Conservation (phyloP, 495 filamentous ascomycete species). For the Talaromyces stipitatus region DNA sequence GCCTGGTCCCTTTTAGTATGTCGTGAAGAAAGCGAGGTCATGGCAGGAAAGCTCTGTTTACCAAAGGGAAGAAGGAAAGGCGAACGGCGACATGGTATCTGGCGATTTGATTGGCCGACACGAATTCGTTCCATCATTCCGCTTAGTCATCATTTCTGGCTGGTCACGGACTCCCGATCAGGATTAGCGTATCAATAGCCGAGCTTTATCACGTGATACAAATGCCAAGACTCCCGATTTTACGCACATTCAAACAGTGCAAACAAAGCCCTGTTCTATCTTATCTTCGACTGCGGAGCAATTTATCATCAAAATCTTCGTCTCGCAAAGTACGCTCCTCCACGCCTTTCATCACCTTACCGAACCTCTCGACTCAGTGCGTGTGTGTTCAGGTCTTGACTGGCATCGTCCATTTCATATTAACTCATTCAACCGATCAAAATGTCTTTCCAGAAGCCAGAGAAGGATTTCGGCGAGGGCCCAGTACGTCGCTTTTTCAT, state of each 20-base stretch:
- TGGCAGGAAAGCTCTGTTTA: background rate
- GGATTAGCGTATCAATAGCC: background rate
- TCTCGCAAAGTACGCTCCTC: background rate
- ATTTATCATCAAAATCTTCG: background rate
- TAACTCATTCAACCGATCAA: constrained; percentile 30
- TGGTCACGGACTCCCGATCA: background rate
- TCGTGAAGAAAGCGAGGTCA: background rate
- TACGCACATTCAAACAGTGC: constrained; percentile 1
- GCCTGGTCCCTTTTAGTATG: background rate
- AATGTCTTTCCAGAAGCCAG: constrained; percentile 93
- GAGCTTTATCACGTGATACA: background rate
- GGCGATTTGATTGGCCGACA: background rate
- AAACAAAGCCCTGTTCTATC: background rate
- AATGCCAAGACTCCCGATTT: background rate
- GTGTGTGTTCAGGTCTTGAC: constrained; percentile 49
- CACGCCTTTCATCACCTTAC: constrained; percentile 64
- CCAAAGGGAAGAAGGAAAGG: background rate
- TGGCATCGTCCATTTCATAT: constrained; percentile 18
- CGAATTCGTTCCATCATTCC: background rate
- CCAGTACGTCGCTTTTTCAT: constrained; percentile 49
- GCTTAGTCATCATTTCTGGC: background rate
- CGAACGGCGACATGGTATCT: background rate
- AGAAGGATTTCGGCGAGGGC: constrained; percentile 89
- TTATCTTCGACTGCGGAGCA: no score
- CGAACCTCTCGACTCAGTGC: constrained; percentile 43